Conservation (phyloP, 2,329 filamentous ascomycete genomes). For the Stenocarpella maydis region DNA sequence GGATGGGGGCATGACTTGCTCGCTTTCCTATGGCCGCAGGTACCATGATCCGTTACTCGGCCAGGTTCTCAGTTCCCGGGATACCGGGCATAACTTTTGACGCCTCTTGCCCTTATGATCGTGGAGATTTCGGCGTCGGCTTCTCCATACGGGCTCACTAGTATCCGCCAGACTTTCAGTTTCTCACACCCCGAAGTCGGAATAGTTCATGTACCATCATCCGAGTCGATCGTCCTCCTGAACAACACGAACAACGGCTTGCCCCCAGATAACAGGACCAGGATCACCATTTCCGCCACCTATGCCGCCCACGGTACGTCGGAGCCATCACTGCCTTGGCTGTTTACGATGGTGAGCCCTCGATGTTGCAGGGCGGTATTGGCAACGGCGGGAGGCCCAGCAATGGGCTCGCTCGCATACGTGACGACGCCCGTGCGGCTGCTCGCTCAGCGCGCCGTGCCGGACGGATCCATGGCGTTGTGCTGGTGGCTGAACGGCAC, state of each 20-base stretch:
- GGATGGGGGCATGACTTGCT: background rate
- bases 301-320: constrained; percentile 7
- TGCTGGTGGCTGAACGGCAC: constrained; percentile 56
- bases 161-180: background rate
- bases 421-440: constrained; percentile 62
- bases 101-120: background rate
- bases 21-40: background rate
- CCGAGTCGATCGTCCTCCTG: constrained; percentile 70
- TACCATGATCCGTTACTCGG: constrained; percentile 1
- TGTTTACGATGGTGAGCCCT: background rate
- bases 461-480: constrained; percentile 47
- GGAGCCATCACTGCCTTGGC: background rate
- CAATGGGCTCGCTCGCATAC: constrained; percentile 59
- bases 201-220: constrained; percentile 29
- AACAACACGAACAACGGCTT: constrained; percentile 66
- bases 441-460: constrained; percentile 54
- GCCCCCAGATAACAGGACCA: constrained; percentile 62
- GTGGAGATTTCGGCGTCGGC: background rate
- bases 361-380: constrained; percentile 41
- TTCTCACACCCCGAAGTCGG: background rate
- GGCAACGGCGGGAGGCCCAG: constrained; percentile 64
- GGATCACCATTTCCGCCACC: constrained; percentile 64
- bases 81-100: background rate
- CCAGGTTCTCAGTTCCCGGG: background rate
- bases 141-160: background rate